A percentile compares a stretch with the other conserved stretches of the same genome.
Conservation (phyloP, 805 yeast genomes). For the Kodamaea restingae region DNA sequence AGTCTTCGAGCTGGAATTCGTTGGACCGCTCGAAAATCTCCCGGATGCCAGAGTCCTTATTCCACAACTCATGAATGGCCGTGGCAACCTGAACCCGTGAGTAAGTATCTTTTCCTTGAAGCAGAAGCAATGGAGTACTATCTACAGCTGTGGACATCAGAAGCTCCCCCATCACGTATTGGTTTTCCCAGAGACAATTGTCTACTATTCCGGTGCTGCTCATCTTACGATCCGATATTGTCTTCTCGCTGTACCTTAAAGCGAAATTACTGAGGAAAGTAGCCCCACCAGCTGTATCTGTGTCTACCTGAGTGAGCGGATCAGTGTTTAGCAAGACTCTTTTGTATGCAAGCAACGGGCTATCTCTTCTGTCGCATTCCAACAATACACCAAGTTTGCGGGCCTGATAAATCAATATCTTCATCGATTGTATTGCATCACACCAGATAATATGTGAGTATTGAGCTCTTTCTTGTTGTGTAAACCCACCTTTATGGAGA, state of each 20-base stretch:
- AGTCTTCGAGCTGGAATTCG: conserved; percentile 81
- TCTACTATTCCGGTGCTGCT: conserved; percentile 50
- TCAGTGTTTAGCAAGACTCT: conserved; percentile 52
- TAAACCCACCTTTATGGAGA: conserved; percentile 81
- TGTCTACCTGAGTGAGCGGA: conserved; percentile 59
- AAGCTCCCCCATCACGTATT: conserved; percentile 5
- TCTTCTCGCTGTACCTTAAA: conserved; percentile 53
- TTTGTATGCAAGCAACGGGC: conserved; percentile 44
- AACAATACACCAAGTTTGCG: conserved; percentile 58
- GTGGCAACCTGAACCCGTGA: conserved; percentile 57
- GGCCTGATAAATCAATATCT: conserved; percentile 69
- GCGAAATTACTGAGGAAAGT: conserved; percentile 62
- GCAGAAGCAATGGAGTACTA: neutral
- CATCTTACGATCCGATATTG: conserved; percentile 46
- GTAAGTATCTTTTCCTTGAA: conserved; percentile 4
- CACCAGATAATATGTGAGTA: conserved; percentile 90
- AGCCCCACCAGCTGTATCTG: conserved; percentile 63
- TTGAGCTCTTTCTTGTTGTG: conserved; percentile 70
- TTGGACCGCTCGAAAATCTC: conserved; percentile 57
- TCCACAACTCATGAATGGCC: conserved; percentile 72
- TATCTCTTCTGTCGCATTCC: conserved; percentile 53
- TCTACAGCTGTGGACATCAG: conserved; percentile 1
- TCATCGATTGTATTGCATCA: conserved; percentile 83
- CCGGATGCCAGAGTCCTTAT: conserved; percentile 59
- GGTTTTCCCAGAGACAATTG: conserved; percentile 19